These are phyloP conservation scores for Podochytrium sp. DNA, from an alignment of 192 early-diverging fungal genomes.

Conservation along the genomic window DNA sequence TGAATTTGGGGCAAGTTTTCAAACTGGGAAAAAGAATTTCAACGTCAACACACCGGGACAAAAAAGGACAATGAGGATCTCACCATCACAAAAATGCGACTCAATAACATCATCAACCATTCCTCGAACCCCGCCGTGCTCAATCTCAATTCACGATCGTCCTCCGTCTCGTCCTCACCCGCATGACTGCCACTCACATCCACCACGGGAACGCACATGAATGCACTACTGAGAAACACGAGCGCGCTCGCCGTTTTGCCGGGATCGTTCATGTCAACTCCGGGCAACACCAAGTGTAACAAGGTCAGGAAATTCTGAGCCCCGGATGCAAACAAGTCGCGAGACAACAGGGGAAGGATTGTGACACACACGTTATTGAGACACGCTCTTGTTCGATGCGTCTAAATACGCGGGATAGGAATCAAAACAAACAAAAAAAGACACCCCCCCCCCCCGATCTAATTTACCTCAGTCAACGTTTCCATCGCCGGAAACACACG, in stretches of 20 bases:
- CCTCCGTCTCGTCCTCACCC: conserved; percentile 41
- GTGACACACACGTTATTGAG: conserved; percentile 75
- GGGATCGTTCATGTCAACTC: conserved; percentile 93
- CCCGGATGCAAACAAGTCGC: conserved; percentile 81
- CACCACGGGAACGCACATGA: conserved; percentile 66
- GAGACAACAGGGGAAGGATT: conserved; percentile 72
- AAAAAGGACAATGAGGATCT: conserved; percentile 37
- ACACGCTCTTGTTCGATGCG: conserved; percentile 86
- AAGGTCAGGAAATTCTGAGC: conserved; percentile 79
- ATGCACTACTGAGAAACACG: conserved; percentile 68
- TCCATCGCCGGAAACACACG: conserved; percentile 87
- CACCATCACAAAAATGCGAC: conserved; percentile 77
- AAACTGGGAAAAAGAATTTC: too few relatives aligned
- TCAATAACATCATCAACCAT: conserved; percentile 83
- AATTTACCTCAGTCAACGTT: conserved; percentile 68
- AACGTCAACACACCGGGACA: not conserved
- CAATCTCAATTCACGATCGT: conserved; percentile 68
- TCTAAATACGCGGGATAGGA: conserved; percentile 51
- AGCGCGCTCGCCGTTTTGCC: conserved; percentile 75
- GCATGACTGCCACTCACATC: conserved; percentile 48
- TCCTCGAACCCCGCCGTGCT: conserved; percentile 85
- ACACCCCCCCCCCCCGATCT: not conserved
- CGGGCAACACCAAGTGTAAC: conserved; percentile 80
- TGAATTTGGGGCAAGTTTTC: conserved; percentile 76
- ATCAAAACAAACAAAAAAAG: not conserved